Base-by-base conservation (phyloP, 768 basidiomycete species). In the Gloeopeniophorella convolvens region DNA sequence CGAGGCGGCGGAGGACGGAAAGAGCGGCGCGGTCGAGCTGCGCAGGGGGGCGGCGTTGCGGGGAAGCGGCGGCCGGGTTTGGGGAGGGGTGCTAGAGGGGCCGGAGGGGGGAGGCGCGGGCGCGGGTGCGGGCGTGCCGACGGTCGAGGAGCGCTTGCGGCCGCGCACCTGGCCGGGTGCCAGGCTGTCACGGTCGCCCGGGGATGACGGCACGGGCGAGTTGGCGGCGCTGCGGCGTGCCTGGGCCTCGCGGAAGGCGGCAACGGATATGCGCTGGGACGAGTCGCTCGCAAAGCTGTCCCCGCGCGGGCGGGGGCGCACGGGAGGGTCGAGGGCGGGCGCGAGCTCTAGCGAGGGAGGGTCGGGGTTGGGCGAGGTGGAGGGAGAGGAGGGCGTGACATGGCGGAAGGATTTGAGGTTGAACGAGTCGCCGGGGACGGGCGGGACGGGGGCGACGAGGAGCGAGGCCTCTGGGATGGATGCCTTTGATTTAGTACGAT, bases 191-290 rank as follows among this genome's bases (percentile, higher is more conserved):
- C 24, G 36, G 30, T 51, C 49, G 5, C 42, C 53, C 9, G 39
- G 16, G 3, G 24, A 18, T 23, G 51, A 55, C 26, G 81, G 76
- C 0, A 66, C 72, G 9, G 85, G 84, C 0, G 83, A 85, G 45
- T 75, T 77, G 11, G 82, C 72, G 23, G 72, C 65, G 56, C 80
- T 81, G 41, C 82, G 72, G 34, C 85, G 70, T 4, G 85, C 82
- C 48, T 86, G 83, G 16, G 77, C 84, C 69, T 89, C 86, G 46
- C 83, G 78, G 62, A 89, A 89, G 3, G 87, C 87, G 2, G 85
- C 87, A 27, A 89, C 82, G 7, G 84, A 84, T 21, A 89, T 89
- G 45, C 85, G 77, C 55, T 86, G 85, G 1, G 81, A 80, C 5
- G 79, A 70, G 33, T 85, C 82, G 3, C 83, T 83, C 15, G 76